phyloP scores from a whole-genome alignment of 805 yeast species.

The Starmerella potacharoeniae region DNA sequence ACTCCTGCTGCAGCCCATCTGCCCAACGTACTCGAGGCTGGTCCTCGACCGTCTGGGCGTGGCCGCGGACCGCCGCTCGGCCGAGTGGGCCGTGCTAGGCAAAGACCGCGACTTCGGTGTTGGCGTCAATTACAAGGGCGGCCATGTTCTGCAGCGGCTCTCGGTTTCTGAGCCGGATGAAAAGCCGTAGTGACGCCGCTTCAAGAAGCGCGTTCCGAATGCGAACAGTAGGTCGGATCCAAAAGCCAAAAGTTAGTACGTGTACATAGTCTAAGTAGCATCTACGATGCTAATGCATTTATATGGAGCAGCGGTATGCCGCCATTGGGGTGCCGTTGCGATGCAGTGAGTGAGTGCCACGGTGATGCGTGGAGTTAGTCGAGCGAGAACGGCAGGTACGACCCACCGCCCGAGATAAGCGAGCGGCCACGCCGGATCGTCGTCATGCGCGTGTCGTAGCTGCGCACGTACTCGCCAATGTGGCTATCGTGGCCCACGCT shows the following conservation, averaged over 20 bases:
- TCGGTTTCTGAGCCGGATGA: neutral
- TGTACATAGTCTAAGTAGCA: no score
- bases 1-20: slow-evolving; percentile 57
- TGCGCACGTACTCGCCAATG: slow-evolving; percentile 21
- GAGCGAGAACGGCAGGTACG: slow-evolving; percentile 25
- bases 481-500: slow-evolving; percentile 59
- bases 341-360: neutral
- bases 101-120: slow-evolving; percentile 51
- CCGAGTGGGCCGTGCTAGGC: slow-evolving; percentile 41
- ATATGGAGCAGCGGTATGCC: no score
- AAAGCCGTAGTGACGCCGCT: no score
- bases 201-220: no score
- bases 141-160: slow-evolving; percentile 23
- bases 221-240: no score
- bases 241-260: no score
- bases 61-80: slow-evolving; percentile 31
- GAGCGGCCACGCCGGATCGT: slow-evolving; percentile 23
- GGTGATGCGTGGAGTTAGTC: slow-evolving; percentile 9
- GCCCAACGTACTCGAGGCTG: slow-evolving; percentile 49
- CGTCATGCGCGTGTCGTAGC: slow-evolving; percentile 22
- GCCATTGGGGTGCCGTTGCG: no score
- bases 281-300: no score
- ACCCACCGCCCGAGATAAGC: slow-evolving; percentile 24
- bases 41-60: slow-evolving; percentile 59
- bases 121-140: slow-evolving; percentile 42